Evolutionary conservation across 768 basidiomycete genomes (phyloP).

Genomic region (Gyrodon lividus): DNA sequence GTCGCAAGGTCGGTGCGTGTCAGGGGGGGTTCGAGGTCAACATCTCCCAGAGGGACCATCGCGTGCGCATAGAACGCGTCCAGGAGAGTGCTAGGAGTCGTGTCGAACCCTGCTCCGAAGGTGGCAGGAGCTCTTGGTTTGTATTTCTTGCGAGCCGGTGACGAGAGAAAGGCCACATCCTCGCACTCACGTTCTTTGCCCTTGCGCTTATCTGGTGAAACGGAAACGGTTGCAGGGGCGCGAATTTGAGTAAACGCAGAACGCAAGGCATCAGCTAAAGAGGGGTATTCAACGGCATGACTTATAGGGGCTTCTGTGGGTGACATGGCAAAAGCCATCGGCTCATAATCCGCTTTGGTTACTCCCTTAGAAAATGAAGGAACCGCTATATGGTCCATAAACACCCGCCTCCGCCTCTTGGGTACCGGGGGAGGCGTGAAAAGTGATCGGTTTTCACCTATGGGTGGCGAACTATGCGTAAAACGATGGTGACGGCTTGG

Average conservation of each 20-base stretch:
- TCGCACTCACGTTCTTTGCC: constrained; percentile 22
- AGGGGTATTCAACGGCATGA: not conserved
- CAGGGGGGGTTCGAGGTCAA: constrained; percentile 18
- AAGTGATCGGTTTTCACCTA: constrained; percentile 18
- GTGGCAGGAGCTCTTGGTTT: not conserved
- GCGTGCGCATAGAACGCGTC: constrained; percentile 13
- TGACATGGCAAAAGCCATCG: no score
- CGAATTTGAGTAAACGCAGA: constrained; percentile 1
- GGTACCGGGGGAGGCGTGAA: constrained; percentile 28
- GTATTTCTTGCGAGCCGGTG: not conserved
- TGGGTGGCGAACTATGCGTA: constrained; percentile 6
- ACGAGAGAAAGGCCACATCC: not conserved
- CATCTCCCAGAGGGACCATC: constrained; percentile 15
- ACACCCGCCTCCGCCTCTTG: constrained; percentile 7
- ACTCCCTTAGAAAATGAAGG: constrained; percentile 23
- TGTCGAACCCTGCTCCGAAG: constrained; percentile 1
- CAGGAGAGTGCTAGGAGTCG: not conserved
- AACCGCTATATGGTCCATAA: constrained; percentile 19
- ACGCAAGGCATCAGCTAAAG: not conserved
- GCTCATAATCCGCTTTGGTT: constrained; percentile 20
- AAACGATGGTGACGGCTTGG: not conserved
- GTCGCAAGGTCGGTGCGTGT: constrained; percentile 10
- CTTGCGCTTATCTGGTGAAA: constrained; percentile 7
- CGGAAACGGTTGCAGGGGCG: not conserved
- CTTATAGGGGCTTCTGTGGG: not conserved